Evolutionary conservation across 805 yeast species (phyloP).

Genomic region (Zygoascus bituminiphila): DNA sequence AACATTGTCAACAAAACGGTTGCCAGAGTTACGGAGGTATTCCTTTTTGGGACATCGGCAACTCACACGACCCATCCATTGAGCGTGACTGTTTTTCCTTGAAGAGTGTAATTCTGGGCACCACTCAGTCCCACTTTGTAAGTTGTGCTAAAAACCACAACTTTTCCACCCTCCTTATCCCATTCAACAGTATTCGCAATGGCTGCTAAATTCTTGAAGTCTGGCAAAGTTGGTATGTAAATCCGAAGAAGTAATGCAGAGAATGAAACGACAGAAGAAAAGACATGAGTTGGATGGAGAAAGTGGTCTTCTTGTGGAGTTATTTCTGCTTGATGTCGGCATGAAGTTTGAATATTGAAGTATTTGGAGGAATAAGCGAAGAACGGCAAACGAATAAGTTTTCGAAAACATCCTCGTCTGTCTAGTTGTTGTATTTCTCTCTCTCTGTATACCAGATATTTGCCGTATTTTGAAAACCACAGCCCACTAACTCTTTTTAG

Average conservation of each 20-base stretch:
- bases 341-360: too few species aligned
- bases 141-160: not conserved
- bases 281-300: not conserved
- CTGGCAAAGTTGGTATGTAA: conserved; percentile 98
- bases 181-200: conserved; percentile 33
- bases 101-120: not conserved
- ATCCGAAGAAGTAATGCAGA: too few species aligned
- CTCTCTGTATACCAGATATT: too few species aligned
- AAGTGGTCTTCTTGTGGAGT: too few species aligned
- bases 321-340: too few species aligned
- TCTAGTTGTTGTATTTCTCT: too few species aligned
- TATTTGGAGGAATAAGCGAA: too few species aligned
- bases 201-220: conserved; percentile 95
- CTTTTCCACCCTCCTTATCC: not conserved
- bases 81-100: not conserved
- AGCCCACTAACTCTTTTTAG: conserved; percentile 8
- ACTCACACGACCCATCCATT: not conserved
- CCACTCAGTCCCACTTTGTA: not conserved
- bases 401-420: too few species aligned
- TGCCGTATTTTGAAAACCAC: not conserved
- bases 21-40: not conserved
- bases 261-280: too few species aligned
- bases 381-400: too few species aligned
- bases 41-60: not conserved
- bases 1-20: not conserved